These are phyloP conservation scores for Beauveria pseudobassiana DNA, from an alignment of 2,329 filamentous ascomycete genomes.

Conservation along the genomic window DNA sequence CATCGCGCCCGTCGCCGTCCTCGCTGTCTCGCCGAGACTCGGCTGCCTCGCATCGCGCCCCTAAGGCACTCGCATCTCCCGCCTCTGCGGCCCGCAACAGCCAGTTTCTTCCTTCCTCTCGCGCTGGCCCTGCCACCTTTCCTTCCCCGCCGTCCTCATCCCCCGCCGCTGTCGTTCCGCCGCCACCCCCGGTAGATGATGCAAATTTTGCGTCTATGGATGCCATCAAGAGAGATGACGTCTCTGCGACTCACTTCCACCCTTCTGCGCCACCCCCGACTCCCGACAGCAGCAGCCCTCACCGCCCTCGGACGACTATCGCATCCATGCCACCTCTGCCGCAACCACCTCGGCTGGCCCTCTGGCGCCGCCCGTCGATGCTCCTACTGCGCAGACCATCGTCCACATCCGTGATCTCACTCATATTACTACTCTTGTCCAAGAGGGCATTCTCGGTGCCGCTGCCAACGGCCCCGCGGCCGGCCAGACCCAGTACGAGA, in stretches of 20 bases:
- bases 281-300: conserved; percentile 25
- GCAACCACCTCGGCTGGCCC: conserved; percentile 16
- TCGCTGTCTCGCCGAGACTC: conserved; percentile 12
- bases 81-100: conserved; percentile 2
- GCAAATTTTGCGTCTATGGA: conserved; percentile 41
- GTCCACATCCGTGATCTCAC: conserved; percentile 83
- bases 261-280: background rate
- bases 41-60: conserved; percentile 13
- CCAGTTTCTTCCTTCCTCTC: conserved; percentile 21
- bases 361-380: conserved; percentile 18
- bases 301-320: conserved; percentile 27
- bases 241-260: conserved; percentile 7
- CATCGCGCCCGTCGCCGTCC: conserved; percentile 13
- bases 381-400: conserved; percentile 35
- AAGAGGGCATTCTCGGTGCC: conserved; percentile 62
- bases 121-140: conserved; percentile 38
- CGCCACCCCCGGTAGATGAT: conserved; percentile 32
- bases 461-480: background rate
- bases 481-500: conserved; percentile 68
- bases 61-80: conserved; percentile 16
- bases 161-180: conserved; percentile 29
- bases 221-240: conserved; percentile 23
- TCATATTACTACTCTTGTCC: conserved; percentile 84
- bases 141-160: conserved; percentile 49
- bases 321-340: conserved; percentile 23